These are phyloP conservation scores for Aspergillus fumigatiaffinis DNA, from an alignment of 2,329 filamentous ascomycete genomes.

Conservation along the genomic window DNA sequence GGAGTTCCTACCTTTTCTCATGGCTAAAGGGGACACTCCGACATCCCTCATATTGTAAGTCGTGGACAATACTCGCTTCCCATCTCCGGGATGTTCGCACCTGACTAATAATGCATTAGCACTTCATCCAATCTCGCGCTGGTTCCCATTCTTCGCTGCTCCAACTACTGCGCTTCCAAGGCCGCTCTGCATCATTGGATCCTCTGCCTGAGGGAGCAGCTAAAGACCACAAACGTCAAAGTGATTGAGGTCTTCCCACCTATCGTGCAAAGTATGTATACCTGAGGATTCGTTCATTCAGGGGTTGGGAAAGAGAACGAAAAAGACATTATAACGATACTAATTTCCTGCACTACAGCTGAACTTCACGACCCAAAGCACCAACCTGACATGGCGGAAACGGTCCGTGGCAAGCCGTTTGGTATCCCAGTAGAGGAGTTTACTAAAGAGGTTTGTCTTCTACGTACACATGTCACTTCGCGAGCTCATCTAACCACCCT, in stretches of 20 bases:
- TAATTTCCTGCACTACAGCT: conserved; percentile 12
- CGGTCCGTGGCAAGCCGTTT: conserved; percentile 39
- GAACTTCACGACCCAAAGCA: conserved; percentile 54
- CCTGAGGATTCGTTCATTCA: not conserved
- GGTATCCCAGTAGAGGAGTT: conserved; percentile 55
- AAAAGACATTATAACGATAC: no score
- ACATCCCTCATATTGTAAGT: conserved; percentile 39
- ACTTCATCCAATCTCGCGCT: conserved; percentile 51
- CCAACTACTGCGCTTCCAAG: conserved; percentile 55
- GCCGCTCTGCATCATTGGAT: conserved; percentile 54
- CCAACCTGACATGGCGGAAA: conserved; percentile 48
- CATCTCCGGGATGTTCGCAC: no score
- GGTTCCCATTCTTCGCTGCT: conserved; percentile 45
- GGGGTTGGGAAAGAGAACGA: not conserved
- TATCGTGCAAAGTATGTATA: conserved; percentile 46
- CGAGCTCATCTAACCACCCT: no score
- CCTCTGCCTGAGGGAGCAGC: conserved; percentile 48
- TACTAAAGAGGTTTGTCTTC: conserved; percentile 44
- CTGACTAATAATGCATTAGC: not conserved
- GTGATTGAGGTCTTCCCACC: conserved; percentile 55
- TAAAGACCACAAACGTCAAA: conserved; percentile 46
- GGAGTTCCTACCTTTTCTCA: conserved; percentile 49
- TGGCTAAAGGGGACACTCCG: conserved; percentile 38
- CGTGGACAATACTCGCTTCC: no score
- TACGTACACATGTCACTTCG: no score